Evolutionary conservation across 257 asterid species (phyloP).

Genomic region (Solanum arcanum): DNA sequence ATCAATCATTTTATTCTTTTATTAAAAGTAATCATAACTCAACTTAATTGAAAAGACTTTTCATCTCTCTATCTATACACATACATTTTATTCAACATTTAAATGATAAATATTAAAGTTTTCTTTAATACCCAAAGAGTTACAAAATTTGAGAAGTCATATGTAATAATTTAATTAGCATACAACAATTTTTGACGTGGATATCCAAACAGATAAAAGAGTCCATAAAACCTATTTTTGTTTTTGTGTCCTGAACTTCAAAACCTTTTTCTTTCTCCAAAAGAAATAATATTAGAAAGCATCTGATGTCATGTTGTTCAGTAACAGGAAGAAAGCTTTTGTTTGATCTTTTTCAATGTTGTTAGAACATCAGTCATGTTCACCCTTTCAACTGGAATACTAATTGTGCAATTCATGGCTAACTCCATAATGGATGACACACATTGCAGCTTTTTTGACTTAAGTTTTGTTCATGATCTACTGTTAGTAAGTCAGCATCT

Average conservation of each 20-base stretch:
- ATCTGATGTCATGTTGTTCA: neutral
- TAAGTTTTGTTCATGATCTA: neutral
- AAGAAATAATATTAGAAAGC: neutral
- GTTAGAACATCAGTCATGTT: slow-evolving; percentile 1
- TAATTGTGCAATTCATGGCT: slow-evolving; percentile 2
- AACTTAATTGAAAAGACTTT: too few relatives aligned
- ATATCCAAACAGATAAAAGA: too few relatives aligned
- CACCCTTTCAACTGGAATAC: slow-evolving; percentile 1
- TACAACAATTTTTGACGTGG: too few relatives aligned
- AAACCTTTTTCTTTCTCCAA: neutral
- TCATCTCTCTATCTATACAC: too few relatives aligned
- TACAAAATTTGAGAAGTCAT: neutral
- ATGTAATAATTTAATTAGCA: neutral
- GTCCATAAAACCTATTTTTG: neutral
- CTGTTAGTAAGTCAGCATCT: slow-evolving; percentile 3
- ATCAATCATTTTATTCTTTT: too few relatives aligned
- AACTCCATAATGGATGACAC: slow-evolving; percentile 2
- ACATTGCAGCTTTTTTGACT: neutral
- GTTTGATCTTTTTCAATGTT: slow-evolving; percentile 1
- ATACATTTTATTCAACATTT: too few relatives aligned
- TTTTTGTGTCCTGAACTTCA: neutral
- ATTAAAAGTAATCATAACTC: too few relatives aligned
- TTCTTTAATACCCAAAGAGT: neutral
- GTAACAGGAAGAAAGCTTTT: neutral
- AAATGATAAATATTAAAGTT: too few relatives aligned